Evolutionary conservation across 2,329 filamentous ascomycete genomes (phyloP).

Genomic region (Sporothrix curviconia): DNA sequence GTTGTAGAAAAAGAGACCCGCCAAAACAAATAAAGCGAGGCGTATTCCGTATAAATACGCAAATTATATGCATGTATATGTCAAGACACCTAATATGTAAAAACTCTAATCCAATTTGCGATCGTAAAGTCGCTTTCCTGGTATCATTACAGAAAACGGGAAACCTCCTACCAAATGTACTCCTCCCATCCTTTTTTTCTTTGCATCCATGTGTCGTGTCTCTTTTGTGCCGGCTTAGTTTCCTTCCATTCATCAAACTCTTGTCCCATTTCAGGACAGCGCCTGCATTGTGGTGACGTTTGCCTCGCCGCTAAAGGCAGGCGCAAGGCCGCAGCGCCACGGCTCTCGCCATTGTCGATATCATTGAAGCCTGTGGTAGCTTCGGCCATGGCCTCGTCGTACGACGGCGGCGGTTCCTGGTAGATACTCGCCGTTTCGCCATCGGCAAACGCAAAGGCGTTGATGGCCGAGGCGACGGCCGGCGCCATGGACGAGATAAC

Average conservation of each 20-base stretch:
- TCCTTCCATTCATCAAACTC: not conserved
- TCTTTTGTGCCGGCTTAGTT: not conserved
- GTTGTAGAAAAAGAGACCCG: too few relatives aligned
- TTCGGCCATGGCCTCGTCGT: conserved; percentile 82
- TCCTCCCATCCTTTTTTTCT: too few relatives aligned
- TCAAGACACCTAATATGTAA: too few relatives aligned
- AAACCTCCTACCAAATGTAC: not conserved
- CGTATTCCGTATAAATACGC: too few relatives aligned
- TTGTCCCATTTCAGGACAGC: not conserved
- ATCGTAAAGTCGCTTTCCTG: not conserved
- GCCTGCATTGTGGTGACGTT: not conserved
- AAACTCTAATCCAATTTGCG: not conserved
- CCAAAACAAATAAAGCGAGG: too few relatives aligned
- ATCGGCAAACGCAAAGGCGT: conserved; percentile 13
- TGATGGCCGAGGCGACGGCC: conserved; percentile 13
- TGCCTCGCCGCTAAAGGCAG: conserved; percentile 9
- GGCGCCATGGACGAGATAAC: conserved; percentile 11
- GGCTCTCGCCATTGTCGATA: not conserved
- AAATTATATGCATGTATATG: too few relatives aligned
- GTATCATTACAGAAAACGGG: not conserved
- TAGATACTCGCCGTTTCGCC: conserved; percentile 25
- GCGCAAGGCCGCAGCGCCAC: not conserved
- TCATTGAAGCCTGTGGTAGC: not conserved
- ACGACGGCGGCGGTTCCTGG: conserved; percentile 86
- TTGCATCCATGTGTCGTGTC: not conserved